Base-by-base conservation (phyloP, 148 eudicot genomes). In the Talinum fruticosum region DNA sequence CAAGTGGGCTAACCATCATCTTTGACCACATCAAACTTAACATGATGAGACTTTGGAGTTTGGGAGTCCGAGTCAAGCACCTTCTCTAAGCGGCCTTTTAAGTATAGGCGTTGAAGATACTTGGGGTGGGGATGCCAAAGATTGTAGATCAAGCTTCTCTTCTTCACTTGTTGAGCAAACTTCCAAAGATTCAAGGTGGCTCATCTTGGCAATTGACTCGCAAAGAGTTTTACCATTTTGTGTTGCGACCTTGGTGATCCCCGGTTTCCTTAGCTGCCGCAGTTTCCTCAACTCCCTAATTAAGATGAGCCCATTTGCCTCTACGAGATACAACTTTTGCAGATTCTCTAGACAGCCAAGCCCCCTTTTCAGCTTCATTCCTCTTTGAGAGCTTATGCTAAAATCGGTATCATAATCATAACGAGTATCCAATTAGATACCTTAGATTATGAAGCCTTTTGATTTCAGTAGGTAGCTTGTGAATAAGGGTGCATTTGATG, bases 401-500 rank as follows among this genome's bases (percentile, higher is more conserved):
- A 45, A 66, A 67, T 76, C 49, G 30, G 45, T 47, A 28, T 67
- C 57, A 47, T 41, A 62, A 18, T 76, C 73, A 34, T 76, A 33
- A 19, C 34, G n/a, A 28, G 38, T 71, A 72, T n/a, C 32, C 74
- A 18, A 81, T 28, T 10, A 82, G 79, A 35, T 82, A 30, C 8
- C 34, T 53, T 35, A 78, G 70, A 8, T 61, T 47, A 1, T 34
- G 14, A 16, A 78, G 70, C 29, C n/a, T 41, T 6, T 26, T 37
- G 19, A 78, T 68, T 53, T 53, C 70, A 32, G 15, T 32, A 4
- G 81, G 84, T n/a, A 77, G 77, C 21, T 44, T 24, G 33, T 32
- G 71, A 34, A 82, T 67, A 2, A 14, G 51, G 21, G 84, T 35
- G 34, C 64, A 45, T 47, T 82, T 82, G 34, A 82, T 74, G 74